Conservation (phyloP, 1,139 yeast species). For the Yamadazyma dushanensis region DNA sequence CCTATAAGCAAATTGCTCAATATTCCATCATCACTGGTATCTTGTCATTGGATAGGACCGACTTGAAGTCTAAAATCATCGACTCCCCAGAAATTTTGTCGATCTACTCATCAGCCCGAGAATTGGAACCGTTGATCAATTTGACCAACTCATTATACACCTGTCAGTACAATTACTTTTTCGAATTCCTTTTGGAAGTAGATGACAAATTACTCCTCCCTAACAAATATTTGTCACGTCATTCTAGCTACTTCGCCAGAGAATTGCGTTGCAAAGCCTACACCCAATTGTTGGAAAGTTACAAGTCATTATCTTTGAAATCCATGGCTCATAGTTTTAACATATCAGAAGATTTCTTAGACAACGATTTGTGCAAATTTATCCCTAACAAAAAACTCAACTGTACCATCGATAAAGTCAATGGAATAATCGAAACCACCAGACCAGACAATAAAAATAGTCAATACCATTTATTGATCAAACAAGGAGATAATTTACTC, state of each 20-base stretch:
- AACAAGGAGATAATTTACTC: slow-evolving; percentile 88
- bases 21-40: slow-evolving; percentile 88
- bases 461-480: slow-evolving; percentile 84
- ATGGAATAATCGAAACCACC: slow-evolving; percentile 93
- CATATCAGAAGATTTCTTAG: slow-evolving; percentile 79
- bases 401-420: slow-evolving; percentile 94
- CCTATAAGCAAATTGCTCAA: slow-evolving; percentile 87
- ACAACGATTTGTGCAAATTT: slow-evolving; percentile 80
- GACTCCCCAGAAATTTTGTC: slow-evolving; percentile 95
- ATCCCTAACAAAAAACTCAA: slow-evolving; percentile 92
- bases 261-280: slow-evolving; percentile 96
- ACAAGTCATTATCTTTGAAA: slow-evolving; percentile 82
- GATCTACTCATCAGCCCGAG: slow-evolving; percentile 67
- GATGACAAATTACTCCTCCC: slow-evolving; percentile 71
- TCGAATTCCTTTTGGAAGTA: slow-evolving; percentile 76
- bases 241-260: slow-evolving; percentile 80
- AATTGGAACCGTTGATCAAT: slow-evolving; percentile 78
- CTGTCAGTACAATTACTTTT: slow-evolving; percentile 81
- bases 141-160: slow-evolving; percentile 86
- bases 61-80: slow-evolving; percentile 77
- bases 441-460: slow-evolving; percentile 95
- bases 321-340: slow-evolving; percentile 96
- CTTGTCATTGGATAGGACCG: slow-evolving; percentile 77
- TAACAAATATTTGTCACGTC: slow-evolving; percentile 75
- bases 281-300: slow-evolving; percentile 90